Conservation (phyloP, 352 stramenopile genomes). For the Pythium scleroteichum region DNA sequence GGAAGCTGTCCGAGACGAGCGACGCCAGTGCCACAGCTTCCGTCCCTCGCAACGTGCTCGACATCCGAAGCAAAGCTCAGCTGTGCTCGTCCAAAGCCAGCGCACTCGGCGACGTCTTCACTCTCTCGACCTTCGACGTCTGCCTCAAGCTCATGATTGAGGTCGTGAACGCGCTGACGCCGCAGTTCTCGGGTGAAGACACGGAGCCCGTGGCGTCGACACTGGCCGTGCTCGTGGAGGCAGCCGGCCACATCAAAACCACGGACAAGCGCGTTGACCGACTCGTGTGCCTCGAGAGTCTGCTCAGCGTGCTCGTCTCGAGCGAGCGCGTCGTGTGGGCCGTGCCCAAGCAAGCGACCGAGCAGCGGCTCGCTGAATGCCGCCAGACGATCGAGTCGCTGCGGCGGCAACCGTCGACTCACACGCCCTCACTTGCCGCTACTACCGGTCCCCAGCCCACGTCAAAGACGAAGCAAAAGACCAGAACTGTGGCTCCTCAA, state of each 20-base stretch:
- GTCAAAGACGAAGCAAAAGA: constrained; percentile 19
- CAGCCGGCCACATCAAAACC: constrained; percentile 41
- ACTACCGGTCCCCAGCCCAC: not conserved
- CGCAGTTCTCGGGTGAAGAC: constrained; percentile 37
- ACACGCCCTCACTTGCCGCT: not conserved
- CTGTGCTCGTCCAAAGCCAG: constrained; percentile 12
- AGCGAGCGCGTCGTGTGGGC: constrained; percentile 33
- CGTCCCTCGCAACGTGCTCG: not conserved
- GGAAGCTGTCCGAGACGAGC: constrained; percentile 11
- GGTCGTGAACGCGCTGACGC: constrained; percentile 46
- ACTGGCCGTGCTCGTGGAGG: constrained; percentile 47
- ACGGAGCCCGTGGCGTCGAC: constrained; percentile 31
- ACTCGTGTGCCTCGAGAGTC: constrained; percentile 49
- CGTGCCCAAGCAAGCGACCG: constrained; percentile 5
- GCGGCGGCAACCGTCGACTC: not conserved
- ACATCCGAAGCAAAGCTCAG: constrained; percentile 16
- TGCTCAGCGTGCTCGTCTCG: constrained; percentile 38
- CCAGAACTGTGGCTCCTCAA: not conserved
- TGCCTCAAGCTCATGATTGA: constrained; percentile 46
- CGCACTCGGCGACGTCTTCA: constrained; percentile 9
- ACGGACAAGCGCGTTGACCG: constrained; percentile 41
- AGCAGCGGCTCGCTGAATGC: not conserved
- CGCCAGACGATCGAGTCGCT: not conserved
- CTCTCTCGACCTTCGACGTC: constrained; percentile 20
- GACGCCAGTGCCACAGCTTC: not conserved